These are phyloP conservation scores for Termitomyces sp. DNA, from an alignment of 1,284 basidiomycete species.

Conservation along the genomic window DNA sequence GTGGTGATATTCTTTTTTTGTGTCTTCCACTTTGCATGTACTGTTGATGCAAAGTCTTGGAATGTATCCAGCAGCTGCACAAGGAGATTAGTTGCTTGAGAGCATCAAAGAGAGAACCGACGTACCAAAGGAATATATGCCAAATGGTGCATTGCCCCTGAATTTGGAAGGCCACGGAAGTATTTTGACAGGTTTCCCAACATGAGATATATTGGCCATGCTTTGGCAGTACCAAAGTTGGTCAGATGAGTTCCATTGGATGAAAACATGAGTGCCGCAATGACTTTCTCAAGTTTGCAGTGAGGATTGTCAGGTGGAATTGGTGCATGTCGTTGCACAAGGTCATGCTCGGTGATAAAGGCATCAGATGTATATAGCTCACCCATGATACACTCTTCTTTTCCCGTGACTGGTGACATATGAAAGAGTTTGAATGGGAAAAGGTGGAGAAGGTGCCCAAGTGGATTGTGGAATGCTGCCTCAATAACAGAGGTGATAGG, in stretches of 20 bases:
- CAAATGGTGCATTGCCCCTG: conserved; percentile 22
- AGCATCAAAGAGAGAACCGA: background rate
- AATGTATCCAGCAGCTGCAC: conserved; percentile 21
- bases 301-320: conserved; percentile 13
- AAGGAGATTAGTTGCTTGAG: background rate
- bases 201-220: conserved; percentile 23
- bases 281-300: conserved; percentile 21
- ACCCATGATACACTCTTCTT: conserved; percentile 20
- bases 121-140: conserved; percentile 30
- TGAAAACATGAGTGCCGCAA: conserved; percentile 21
- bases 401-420: conserved; percentile 12
- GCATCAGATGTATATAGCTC: conserved; percentile 30
- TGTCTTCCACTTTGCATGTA: conserved; percentile 13
- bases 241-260: conserved; percentile 24
- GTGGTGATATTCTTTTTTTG: conserved; percentile 16
- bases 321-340: conserved; percentile 15
- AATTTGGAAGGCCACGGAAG: conserved; percentile 16
- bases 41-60: conserved; percentile 20
- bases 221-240: conserved; percentile 22
- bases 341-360: conserved; percentile 25
- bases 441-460: conserved; percentile 24
- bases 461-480: conserved; percentile 22
- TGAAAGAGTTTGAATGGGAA: conserved; percentile 29
- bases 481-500: conserved; percentile 24
- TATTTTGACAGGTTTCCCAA: conserved; percentile 26